Percentiles rank a stretch among this genome's conserved stretches.
phyloP scores from a whole-genome alignment of 139 green algal species.

The Coelastrella sp. region DNA sequence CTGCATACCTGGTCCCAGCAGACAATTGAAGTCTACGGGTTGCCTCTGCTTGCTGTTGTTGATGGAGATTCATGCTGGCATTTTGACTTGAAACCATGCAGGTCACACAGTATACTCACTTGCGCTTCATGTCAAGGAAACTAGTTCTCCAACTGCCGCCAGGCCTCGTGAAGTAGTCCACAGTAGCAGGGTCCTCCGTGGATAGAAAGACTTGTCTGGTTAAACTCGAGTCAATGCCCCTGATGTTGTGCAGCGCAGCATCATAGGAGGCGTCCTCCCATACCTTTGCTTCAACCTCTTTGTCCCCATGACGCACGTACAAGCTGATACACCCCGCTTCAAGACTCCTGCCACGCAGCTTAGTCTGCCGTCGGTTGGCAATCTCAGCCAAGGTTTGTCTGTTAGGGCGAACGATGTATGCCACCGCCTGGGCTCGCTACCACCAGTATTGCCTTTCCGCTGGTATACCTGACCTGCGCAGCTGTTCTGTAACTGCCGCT shows the following conservation, averaged over 20 bases:
- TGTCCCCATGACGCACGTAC: slow-evolving; percentile 58
- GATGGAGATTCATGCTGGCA: too few relatives aligned
- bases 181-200: slow-evolving; percentile 51
- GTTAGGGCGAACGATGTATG: slow-evolving; percentile 47
- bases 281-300: slow-evolving; percentile 39
- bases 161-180: slow-evolving; percentile 36
- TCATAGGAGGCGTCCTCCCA: slow-evolving; percentile 41
- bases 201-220: slow-evolving; percentile 47
- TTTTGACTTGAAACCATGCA: too few relatives aligned
- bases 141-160: background rate
- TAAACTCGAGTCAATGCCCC: slow-evolving; percentile 5
- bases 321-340: slow-evolving; percentile 42
- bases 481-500: background rate
- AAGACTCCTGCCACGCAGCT: background rate
- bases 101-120: background rate
- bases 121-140: background rate
- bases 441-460: slow-evolving; percentile 50
- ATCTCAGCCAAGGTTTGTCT: slow-evolving; percentile 13
- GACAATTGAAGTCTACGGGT: too few relatives aligned
- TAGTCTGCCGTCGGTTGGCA: background rate
- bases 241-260: background rate
- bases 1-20: too few relatives aligned
- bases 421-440: slow-evolving; percentile 54
- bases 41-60: too few relatives aligned
- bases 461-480: background rate